phyloP scores from a whole-genome alignment of 164 flowering plant genomes.

The Aristolochia contorta region DNA sequence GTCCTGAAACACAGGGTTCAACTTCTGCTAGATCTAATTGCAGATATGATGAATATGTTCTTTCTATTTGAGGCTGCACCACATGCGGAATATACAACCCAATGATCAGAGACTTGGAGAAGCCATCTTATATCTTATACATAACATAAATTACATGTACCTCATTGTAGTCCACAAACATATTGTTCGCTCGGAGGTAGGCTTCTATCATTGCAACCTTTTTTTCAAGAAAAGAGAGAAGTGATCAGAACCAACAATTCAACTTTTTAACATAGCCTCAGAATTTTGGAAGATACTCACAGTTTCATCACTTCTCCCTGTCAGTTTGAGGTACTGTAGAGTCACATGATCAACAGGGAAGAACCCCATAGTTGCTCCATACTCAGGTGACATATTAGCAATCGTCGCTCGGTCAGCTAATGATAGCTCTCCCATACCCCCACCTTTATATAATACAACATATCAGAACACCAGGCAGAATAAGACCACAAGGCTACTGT shows the following conservation, averaged over 20 bases:
- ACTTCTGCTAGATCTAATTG: constrained; percentile 57
- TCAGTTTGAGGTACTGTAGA: constrained; percentile 64
- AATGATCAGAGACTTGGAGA: no score
- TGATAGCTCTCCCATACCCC: constrained; percentile 70
- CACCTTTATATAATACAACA: constrained; percentile 31
- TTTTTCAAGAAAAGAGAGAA: neutral
- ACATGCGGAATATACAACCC: neutral
- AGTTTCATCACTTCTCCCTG: constrained; percentile 85
- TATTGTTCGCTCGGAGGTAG: constrained; percentile 69
- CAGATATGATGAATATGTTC: constrained; percentile 59
- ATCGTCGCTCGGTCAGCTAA: constrained; percentile 82
- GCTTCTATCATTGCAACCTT: constrained; percentile 74
- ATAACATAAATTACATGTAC: constrained; percentile 19
- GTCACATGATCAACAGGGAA: constrained; percentile 90
- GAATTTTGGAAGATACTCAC: constrained; percentile 23
- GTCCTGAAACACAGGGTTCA: constrained; percentile 79
- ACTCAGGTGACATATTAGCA: constrained; percentile 85
- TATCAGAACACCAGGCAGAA: neutral
- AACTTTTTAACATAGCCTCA: neutral
- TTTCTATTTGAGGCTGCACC: constrained; percentile 56
- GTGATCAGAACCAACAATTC: constrained; percentile 2
- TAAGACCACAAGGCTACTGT: neutral
- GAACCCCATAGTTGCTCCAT: constrained; percentile 96
- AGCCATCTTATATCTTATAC: no score
- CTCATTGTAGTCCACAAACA: constrained; percentile 85